Percentiles rank a stretch among this genome's conserved stretches.
Evolutionary conservation across 2,329 filamentous ascomycete species (phyloP).

Genomic region (Talaromyces marneffei): DNA sequence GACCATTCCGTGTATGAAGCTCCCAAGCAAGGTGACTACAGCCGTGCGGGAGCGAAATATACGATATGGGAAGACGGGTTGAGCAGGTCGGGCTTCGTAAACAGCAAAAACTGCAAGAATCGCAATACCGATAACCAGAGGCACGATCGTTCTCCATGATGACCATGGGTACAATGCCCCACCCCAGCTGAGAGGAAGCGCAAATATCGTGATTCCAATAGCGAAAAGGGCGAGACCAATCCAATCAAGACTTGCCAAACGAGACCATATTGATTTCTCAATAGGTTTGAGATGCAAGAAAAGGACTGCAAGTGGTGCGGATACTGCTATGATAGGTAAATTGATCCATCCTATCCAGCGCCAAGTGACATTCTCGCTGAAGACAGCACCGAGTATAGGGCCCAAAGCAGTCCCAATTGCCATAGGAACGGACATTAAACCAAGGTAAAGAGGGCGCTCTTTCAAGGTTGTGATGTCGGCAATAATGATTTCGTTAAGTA

Average conservation of each 20-base stretch:
- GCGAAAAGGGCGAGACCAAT: conserved; percentile 26
- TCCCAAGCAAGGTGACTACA: conserved; percentile 25
- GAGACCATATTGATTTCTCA: conserved; percentile 44
- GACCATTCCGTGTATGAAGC: conserved; percentile 36
- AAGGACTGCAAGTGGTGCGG: conserved; percentile 20
- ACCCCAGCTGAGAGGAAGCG: conserved; percentile 28
- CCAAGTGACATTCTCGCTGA: conserved; percentile 24
- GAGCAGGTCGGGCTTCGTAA: conserved; percentile 13
- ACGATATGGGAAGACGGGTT: conserved; percentile 38
- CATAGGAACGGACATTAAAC: conserved; percentile 19
- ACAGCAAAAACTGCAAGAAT: conserved; percentile 21
- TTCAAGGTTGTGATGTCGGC: conserved; percentile 43
- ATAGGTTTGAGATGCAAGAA: conserved; percentile 35
- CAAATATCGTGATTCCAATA: conserved; percentile 22
- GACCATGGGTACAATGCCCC: conserved; percentile 27
- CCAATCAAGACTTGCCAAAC: conserved; percentile 24
- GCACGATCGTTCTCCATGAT: conserved; percentile 25
- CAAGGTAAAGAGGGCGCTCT: conserved; percentile 26
- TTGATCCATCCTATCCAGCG: conserved; percentile 32
- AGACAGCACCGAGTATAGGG: conserved; percentile 36
- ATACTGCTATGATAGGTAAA: conserved; percentile 22
- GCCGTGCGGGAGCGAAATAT: conserved; percentile 43
- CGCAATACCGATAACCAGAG: conserved; percentile 23
- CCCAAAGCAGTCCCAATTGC: conserved; percentile 43
- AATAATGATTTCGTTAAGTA: conserved; percentile 42